Base-by-base conservation (phyloP, 148 eudicot species). In the Camellia lanceoleosa region DNA sequence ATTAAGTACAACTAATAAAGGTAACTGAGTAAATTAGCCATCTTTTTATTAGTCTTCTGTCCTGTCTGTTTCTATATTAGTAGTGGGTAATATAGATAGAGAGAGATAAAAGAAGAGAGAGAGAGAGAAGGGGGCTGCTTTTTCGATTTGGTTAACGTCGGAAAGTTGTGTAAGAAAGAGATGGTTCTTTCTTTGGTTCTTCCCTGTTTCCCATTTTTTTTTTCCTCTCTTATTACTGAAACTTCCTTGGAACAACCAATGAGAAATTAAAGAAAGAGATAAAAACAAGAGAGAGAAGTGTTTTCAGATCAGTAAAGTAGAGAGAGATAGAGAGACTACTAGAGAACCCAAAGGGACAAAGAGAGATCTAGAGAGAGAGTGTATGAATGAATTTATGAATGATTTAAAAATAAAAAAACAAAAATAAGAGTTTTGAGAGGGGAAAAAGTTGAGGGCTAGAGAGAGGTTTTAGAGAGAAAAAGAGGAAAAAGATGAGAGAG, bases 111-210 rank as follows among this genome's bases (percentile, higher is more conserved):
- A 30, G 5, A 49, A 47, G 0, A 72, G 43, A 52, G 61, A 23
- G 61, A 15, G 41, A 16, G 12, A 18, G 30, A 43, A 16, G 49
- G 76, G 5, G 76, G 41, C 11, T 54, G 16, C 30, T 44, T 82
- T 82, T 85, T 80, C 85, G 87, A 85, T 83, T 85, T 85, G 75
- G 78, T 77, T 85, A 83, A 80, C 82, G 82, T 79, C 71, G 59
- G 76, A 79, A 63, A 79, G 82, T 76, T 75, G 78, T 14, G 51
- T 30, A 68, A 74, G 82, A 83, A 83, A 79, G 70, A 83, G 79
- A 83, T 67, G 85, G 73, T 75, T 75, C 83, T 63, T 30, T 30
- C 38, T 30, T 30, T 30, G 38, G 38, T 30, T 30, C 38, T 30
- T 30, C 38, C 38, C 38, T 59, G 47, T 71, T 75, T 60, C 54